A percentile compares a stretch with the other conserved stretches of the same genome.
Evolutionary conservation across 1,284 basidiomycete species (phyloP).

Genomic region (Inonotus hispidus): DNA sequence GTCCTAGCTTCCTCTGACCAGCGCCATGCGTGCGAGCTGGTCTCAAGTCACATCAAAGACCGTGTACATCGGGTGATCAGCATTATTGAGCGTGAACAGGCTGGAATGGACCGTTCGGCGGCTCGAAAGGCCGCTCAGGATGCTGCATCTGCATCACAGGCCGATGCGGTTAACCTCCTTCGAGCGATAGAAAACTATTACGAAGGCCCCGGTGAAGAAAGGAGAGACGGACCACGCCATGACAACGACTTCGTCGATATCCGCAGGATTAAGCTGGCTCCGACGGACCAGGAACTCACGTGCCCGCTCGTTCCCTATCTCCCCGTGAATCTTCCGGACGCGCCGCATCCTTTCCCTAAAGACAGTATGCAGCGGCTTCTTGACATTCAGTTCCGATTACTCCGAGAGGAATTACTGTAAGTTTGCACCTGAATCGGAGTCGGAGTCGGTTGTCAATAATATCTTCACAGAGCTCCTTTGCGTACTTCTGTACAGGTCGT

Average conservation of each 20-base stretch:
- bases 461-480: slow-evolving; percentile 26
- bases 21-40: slow-evolving; percentile 28
- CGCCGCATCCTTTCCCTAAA: slow-evolving; percentile 52
- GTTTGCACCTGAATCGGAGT: slow-evolving; percentile 19
- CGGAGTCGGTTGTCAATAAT: neutral
- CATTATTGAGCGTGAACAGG: slow-evolving; percentile 40
- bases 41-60: slow-evolving; percentile 35
- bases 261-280: slow-evolving; percentile 51
- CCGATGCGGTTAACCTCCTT: slow-evolving; percentile 21
- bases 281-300: slow-evolving; percentile 57
- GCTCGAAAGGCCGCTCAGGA: neutral
- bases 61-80: slow-evolving; percentile 38
- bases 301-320: slow-evolving; percentile 43
- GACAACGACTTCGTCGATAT: slow-evolving; percentile 61
- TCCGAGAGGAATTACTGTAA: slow-evolving; percentile 64
- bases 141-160: slow-evolving; percentile 2
- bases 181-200: slow-evolving; percentile 38
- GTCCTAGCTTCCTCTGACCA: slow-evolving; percentile 26
- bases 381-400: slow-evolving; percentile 65
- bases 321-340: slow-evolving; percentile 50
- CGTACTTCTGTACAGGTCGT: slow-evolving; percentile 30
- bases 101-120: neutral
- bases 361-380: slow-evolving; percentile 56
- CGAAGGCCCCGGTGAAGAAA: slow-evolving; percentile 49
- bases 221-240: slow-evolving; percentile 49